These are phyloP conservation scores for Leccinellum luteum DNA, from an alignment of 768 basidiomycete species.

Conservation along the genomic window DNA sequence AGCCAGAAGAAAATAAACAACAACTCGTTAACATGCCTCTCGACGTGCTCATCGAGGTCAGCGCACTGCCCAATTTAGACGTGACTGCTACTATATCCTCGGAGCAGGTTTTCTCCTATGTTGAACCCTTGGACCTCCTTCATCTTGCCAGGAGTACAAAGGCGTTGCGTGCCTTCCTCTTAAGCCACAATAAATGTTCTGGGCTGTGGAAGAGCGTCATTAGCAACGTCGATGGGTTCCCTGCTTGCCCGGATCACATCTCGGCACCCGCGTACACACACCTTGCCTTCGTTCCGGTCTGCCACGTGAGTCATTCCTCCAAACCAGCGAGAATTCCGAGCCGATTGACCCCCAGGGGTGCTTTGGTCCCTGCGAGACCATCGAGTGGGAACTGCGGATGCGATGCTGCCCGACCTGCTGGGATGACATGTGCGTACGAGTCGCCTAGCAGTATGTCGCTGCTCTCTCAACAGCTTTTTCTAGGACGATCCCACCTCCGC, in stretches of 20 bases:
- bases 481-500: too few relatives aligned
- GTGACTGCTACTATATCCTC: background rate
- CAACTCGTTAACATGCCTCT: slow-evolving; percentile 10
- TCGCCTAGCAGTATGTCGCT: background rate
- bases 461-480: background rate
- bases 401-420: slow-evolving; percentile 7
- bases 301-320: slow-evolving; percentile 26
- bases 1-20: background rate
- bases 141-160: slow-evolving; percentile 32
- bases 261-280: slow-evolving; percentile 30
- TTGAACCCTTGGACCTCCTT: slow-evolving; percentile 33
- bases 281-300: slow-evolving; percentile 29
- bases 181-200: slow-evolving; percentile 15
- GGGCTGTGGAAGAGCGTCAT: slow-evolving; percentile 29
- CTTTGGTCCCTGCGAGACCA: slow-evolving; percentile 7
- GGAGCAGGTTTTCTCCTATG: slow-evolving; percentile 21
- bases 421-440: slow-evolving; percentile 7
- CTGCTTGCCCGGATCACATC: slow-evolving; percentile 25
- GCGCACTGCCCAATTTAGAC: background rate
- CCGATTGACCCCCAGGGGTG: slow-evolving; percentile 5
- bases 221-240: slow-evolving; percentile 20
- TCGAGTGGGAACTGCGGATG: slow-evolving; percentile 16
- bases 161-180: slow-evolving; percentile 26
- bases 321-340: background rate
- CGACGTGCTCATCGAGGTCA: slow-evolving; percentile 16